These are phyloP conservation scores for Pluteus cervinus DNA, from an alignment of 768 basidiomycete species.

Conservation along the genomic window DNA sequence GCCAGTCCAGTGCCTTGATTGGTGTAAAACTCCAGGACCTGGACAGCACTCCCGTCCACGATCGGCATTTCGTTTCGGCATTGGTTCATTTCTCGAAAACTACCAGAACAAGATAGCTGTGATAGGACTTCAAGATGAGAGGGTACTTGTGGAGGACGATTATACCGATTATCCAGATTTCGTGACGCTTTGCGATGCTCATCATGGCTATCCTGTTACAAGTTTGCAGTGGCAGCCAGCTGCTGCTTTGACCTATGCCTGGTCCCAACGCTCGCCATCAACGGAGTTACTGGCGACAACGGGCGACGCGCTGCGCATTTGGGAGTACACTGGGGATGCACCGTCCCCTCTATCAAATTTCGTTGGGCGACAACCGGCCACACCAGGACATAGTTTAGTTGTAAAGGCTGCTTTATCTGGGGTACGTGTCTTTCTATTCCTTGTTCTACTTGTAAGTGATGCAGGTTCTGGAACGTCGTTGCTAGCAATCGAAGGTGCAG, in stretches of 20 bases:
- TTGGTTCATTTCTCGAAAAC: slow-evolving; percentile 83
- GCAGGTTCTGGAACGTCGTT: slow-evolving; percentile 6
- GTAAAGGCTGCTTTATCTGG: slow-evolving; percentile 78
- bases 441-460: slow-evolving; percentile 7
- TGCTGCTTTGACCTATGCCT: slow-evolving; percentile 51
- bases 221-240: slow-evolving; percentile 91
- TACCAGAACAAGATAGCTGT: slow-evolving; percentile 78
- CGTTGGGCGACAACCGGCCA: slow-evolving; percentile 57
- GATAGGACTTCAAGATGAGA: slow-evolving; percentile 76
- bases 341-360: slow-evolving; percentile 52
- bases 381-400: slow-evolving; percentile 52
- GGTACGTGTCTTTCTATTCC: slow-evolving; percentile 38
- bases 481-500: slow-evolving; percentile 85
- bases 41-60: slow-evolving; percentile 68
- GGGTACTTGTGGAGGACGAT: slow-evolving; percentile 82
- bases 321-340: slow-evolving; percentile 77
- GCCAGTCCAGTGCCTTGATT: slow-evolving; percentile 83
- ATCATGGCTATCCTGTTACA: slow-evolving; percentile 91
- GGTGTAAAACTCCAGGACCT: slow-evolving; percentile 78
- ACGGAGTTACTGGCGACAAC: slow-evolving; percentile 91
- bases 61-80: slow-evolving; percentile 77
- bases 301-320: slow-evolving; percentile 88
- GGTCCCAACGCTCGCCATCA: slow-evolving; percentile 60
- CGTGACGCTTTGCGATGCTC: slow-evolving; percentile 74
- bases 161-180: slow-evolving; percentile 83